Evolutionary conservation across 306 rosid species (phyloP), one percentile per base, ranked within the genome.

Genomic region (Cucurbita ficifolia): DNA sequence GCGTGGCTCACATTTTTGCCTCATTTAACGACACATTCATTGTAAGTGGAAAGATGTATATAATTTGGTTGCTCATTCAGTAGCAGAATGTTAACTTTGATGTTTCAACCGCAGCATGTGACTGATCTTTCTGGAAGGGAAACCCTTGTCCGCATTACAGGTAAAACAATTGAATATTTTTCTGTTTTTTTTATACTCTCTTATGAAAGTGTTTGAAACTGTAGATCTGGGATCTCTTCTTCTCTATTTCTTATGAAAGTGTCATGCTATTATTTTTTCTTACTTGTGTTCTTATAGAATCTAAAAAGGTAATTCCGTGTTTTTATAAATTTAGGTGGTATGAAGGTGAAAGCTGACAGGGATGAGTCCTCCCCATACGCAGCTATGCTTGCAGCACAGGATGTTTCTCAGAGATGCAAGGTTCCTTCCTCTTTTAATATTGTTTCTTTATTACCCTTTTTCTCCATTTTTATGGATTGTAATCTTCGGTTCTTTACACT

Each of bases 371-470:
- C 88, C 18, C 88, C 91, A 16, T 87, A 87, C 68, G 91, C 88
- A 55, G 91, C 88, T 53, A 87, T 87, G 91, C 91, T 87, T 87
- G 91, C 88, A 43, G 91, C 91, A 29, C 91, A 87, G 76, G 91
- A 87, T 84, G 88, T 87, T 5, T 76, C 91, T 33, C 64, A 85
- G 52, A 82, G 91, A 81, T 84, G 88, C 87, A 87, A 87, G 87
- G 88, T 84, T 29, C 18, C 14, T 18, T 39, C 4, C 43, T 36
- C 12, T 8, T 18, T 52, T 5, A 6, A 10, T n/a, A 49, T 49
- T 12, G 24, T 43, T 71, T 68, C 14, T 52, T 33, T 13, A 24
- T 49, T 0, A 38, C 12, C 45, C 17, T 6, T 45, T 45, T 42
- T 36, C 46, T 59, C 36, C 21, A n/a, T 10, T 38, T 3, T 53